A percentile compares a stretch with the other conserved stretches of the same genome.
Evolutionary conservation across 2,329 filamentous ascomycete genomes (phyloP).

Genomic region (Colletotrichum musae): DNA sequence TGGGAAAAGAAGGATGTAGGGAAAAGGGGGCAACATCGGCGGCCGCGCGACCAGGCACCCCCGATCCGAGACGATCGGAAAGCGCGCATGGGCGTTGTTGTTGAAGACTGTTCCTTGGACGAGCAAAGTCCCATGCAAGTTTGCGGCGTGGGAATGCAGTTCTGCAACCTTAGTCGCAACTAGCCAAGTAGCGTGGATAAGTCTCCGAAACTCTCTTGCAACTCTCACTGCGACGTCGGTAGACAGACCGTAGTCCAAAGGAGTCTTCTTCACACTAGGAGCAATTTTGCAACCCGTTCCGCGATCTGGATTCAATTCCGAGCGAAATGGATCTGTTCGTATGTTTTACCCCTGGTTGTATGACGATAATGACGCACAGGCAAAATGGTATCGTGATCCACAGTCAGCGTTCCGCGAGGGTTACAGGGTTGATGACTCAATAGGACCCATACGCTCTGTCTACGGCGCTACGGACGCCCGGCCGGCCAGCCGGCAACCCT

Average conservation of each 20-base stretch:
- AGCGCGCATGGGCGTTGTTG: not conserved
- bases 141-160: not conserved
- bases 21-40: conserved; percentile 8
- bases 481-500: conserved; percentile 2
- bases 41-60: conserved; percentile 7
- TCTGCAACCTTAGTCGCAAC: conserved; percentile 9
- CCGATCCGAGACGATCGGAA: not conserved
- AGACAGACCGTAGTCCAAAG: not conserved
- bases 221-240: conserved; percentile 4
- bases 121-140: conserved; percentile 13
- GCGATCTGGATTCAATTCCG: not conserved
- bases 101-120: not conserved
- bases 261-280: not conserved
- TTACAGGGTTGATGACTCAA: conserved; percentile 35
- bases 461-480: not conserved
- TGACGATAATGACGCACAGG: conserved; percentile 30
- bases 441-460: not conserved
- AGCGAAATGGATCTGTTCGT: conserved; percentile 1
- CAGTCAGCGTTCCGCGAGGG: not conserved
- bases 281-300: not conserved
- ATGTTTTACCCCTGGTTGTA: not conserved
- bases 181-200: conserved; percentile 24
- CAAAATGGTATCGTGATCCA: not conserved
- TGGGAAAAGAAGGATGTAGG: not conserved
- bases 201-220: conserved; percentile 22